phyloP scores from a whole-genome alignment of 148 eudicot species.

The Dianthus caryophyllus region DNA sequence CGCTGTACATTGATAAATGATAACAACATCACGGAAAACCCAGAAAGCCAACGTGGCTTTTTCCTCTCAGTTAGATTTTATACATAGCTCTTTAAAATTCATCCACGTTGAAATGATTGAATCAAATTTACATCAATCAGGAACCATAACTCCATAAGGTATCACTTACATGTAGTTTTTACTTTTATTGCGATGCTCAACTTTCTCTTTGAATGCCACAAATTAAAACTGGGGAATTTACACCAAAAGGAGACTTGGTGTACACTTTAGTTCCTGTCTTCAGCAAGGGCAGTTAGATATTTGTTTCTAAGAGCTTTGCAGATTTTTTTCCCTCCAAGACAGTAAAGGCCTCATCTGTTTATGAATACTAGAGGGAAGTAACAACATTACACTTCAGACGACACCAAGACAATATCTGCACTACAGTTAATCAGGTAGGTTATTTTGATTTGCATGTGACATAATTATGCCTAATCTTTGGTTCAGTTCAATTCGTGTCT shows the following conservation, averaged over 20 bases:
- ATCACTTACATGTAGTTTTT: not conserved
- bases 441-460: not conserved
- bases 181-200: not conserved
- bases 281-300: not conserved
- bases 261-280: not conserved
- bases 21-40: not conserved
- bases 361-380: not conserved
- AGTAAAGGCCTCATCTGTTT: not conserved
- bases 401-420: not conserved
- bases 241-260: not conserved
- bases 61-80: not conserved
- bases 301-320: not conserved
- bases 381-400: not conserved
- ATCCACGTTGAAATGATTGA: not conserved
- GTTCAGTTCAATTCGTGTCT: not conserved
- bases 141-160: not conserved
- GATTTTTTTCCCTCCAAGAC: not conserved
- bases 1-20: not conserved
- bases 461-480: not conserved
- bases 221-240: not conserved
- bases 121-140: not conserved
- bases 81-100: not conserved
- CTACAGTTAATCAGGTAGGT: not conserved
- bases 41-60: not conserved
- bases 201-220: not conserved